These are phyloP conservation scores for Thelonectria blattea DNA, from an alignment of 2,329 filamentous ascomycete species.

Conservation along the genomic window DNA sequence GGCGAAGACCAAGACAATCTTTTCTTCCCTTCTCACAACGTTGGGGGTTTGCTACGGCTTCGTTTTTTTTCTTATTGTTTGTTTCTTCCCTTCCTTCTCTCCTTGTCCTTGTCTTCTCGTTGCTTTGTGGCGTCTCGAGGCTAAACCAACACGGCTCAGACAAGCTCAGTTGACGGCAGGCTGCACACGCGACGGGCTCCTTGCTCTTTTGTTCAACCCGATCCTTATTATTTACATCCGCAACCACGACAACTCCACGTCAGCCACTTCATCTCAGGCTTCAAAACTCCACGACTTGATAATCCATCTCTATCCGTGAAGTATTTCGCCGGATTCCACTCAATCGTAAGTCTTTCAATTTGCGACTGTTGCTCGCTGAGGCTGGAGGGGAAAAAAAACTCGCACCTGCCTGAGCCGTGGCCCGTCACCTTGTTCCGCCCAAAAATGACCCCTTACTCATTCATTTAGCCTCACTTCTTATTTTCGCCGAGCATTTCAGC, in stretches of 20 bases:
- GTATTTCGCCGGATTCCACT: not conserved
- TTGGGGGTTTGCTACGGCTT: not conserved
- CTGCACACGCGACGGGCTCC: slow-evolving; percentile 17
- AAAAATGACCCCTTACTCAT: not conserved
- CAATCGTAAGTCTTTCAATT: not conserved
- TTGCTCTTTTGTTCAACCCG: not conserved
- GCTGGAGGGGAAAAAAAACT: not conserved
- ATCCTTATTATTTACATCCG: slow-evolving; percentile 24
- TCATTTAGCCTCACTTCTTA: slow-evolving; percentile 8
- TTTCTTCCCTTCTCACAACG: not conserved
- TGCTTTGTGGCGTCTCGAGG: not conserved
- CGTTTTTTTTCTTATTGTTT: slow-evolving; percentile 2
- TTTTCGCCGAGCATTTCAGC: slow-evolving; percentile 8
- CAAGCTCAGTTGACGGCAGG: not conserved
- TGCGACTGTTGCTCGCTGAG: not conserved
- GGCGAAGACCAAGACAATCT: slow-evolving; percentile 7
- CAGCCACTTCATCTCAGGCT: not conserved
- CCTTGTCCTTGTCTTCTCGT: not conserved
- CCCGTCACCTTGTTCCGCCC: not conserved
- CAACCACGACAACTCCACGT: slow-evolving; percentile 9
- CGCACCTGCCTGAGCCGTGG: not conserved
- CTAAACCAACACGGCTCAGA: slow-evolving; percentile 1
- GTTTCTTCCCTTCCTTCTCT: not conserved
- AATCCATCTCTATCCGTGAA: not conserved
- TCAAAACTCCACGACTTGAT: not conserved